Conservation (phyloP, 1,139 yeast species). For the Hansenula anomala region DNA sequence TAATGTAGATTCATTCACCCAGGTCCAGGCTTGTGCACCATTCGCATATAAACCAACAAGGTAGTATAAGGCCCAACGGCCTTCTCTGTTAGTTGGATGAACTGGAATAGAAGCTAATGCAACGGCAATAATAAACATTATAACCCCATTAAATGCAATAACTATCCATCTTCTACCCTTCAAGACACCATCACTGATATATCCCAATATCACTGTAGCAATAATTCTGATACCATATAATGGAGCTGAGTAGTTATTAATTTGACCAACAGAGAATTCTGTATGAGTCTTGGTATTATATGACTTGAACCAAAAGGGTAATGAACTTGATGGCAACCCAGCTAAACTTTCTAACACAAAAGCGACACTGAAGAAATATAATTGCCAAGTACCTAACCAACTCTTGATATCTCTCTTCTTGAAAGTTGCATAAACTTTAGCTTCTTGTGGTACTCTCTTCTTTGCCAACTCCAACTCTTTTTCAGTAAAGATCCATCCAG, state of each 20-base stretch:
- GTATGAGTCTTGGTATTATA: constrained; percentile 10
- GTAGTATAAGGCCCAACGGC: constrained; percentile 22
- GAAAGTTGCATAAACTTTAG: constrained; percentile 8
- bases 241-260: constrained; percentile 28
- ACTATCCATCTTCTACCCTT: constrained; percentile 22
- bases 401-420: constrained; percentile 8
- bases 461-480: constrained; percentile 45
- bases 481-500: constrained; percentile 4
- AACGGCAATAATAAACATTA: constrained; percentile 7
- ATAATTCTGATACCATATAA: constrained; percentile 27
- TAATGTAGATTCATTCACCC: constrained; percentile 22
- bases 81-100: constrained; percentile 19
- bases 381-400: constrained; percentile 23
- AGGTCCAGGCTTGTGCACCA: constrained; percentile 23
- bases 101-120: constrained; percentile 20
- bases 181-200: constrained; percentile 21
- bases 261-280: constrained; percentile 22
- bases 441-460: constrained; percentile 30
- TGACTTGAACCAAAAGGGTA: constrained; percentile 27
- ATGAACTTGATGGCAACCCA: constrained; percentile 14
- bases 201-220: constrained; percentile 17
- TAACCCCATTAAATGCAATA: constrained; percentile 7
- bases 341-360: constrained; percentile 19
- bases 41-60: constrained; percentile 20
- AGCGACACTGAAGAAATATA: constrained; percentile 19